Evolutionary conservation across 495 filamentous ascomycete genomes (phyloP), one percentile per base, ranked within the genome.

Genomic region (Xylaria intraflava): DNA sequence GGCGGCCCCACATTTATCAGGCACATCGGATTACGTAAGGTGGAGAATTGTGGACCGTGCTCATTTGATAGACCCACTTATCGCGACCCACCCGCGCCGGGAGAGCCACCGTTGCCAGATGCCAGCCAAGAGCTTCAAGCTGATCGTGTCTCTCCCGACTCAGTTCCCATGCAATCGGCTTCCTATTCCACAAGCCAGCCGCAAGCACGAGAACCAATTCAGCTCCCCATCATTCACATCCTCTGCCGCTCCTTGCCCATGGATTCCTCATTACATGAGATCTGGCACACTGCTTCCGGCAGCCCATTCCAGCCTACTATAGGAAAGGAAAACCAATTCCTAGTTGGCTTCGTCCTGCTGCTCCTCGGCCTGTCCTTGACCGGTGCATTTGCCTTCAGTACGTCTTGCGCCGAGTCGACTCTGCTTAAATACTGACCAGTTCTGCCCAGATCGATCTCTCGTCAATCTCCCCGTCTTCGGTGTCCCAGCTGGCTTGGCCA

Each of bases 261-360:
- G 78, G 78, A 82, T 77, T 78, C 78, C 60, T 89, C 90, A 77
- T 69, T 95, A 67, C 84, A 84, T 69, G 82, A 90, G 68, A 78
- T 92, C 69, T 95, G 90, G 90, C 86, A 92, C 75, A 85, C 86
- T 77, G 86, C 90, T 67, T 80, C 85, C 65, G 79, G 82, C 78
- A 84, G 80, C 70, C 89, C 92, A 49, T 97, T 90, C 74, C 65
- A 82, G 50, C 91, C 94, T 38, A 70, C 84, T 29, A 75, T 97
- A 50, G 78, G 82, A 56, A 98, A 97, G 73, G 82, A 82, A 62
- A 81, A 70, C 67, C 93, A 98, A 60, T 90, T 95, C 76, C 65
- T 81, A 42, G 77, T 95, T 44, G 94, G 84, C 66, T 92, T 92
- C 70, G 69, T 75, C 48, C 80, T 97, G 26, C 76, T 97, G 43